A percentile compares a stretch with the other conserved stretches of the same genome.
These are phyloP conservation scores for Pythium angustatum DNA, from an alignment of 352 stramenopile species.

Conservation along the genomic window DNA sequence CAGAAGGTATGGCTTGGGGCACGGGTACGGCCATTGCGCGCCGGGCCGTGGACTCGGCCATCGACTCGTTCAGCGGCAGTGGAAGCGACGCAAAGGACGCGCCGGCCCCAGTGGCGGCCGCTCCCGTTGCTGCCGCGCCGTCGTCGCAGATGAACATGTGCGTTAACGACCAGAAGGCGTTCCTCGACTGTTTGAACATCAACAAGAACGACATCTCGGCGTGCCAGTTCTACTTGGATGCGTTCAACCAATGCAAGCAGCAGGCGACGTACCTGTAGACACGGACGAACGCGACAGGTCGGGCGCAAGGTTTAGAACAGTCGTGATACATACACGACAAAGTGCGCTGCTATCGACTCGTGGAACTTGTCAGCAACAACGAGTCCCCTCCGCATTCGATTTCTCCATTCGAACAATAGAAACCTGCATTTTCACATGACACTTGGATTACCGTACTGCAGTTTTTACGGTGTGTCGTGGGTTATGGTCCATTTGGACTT, in stretches of 20 bases:
- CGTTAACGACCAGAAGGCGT: conserved; percentile 68
- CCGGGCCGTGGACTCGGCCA: conserved; percentile 69
- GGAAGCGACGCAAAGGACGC: conserved; percentile 40
- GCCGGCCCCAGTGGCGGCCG: conserved; percentile 21
- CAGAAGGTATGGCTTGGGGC: conserved; percentile 96
- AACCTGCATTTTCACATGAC: neutral
- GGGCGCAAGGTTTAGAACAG: too few species aligned
- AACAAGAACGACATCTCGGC: conserved; percentile 77
- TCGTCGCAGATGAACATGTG: conserved; percentile 38
- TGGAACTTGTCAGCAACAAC: too few species aligned
- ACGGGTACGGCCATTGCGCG: conserved; percentile 95
- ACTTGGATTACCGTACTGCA: too few species aligned
- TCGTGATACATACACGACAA: too few species aligned
- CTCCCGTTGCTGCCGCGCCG: conserved; percentile 15
- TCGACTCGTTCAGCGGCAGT: conserved; percentile 59
- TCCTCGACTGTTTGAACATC: conserved; percentile 77
- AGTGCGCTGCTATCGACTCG: too few species aligned
- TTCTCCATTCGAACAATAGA: conserved; percentile 6
- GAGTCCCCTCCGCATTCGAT: neutral
- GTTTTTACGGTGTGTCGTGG: too few species aligned
- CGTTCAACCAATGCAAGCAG: conserved; percentile 83
- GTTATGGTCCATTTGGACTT: conserved; percentile 30
- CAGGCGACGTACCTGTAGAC: conserved; percentile 57
- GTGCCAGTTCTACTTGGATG: conserved; percentile 87
- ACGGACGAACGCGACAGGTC: too few species aligned